Conservation (phyloP, 768 basidiomycete species). For the Lactarius quietus region DNA sequence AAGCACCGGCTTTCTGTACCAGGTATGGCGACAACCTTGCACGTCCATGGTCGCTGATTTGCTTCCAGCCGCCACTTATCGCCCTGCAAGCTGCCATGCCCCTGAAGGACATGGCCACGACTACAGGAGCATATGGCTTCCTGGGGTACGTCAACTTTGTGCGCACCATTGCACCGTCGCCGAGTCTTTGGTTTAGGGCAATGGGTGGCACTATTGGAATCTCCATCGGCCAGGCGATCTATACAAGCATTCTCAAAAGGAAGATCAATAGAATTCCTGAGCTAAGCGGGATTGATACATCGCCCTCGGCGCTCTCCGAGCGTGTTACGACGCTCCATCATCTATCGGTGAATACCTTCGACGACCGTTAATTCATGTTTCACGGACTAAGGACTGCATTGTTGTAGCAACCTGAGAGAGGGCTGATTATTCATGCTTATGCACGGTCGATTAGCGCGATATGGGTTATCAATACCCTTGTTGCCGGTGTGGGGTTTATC, state of each 20-base stretch:
- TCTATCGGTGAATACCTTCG: slow-evolving; percentile 25
- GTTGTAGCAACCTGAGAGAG: slow-evolving; percentile 30
- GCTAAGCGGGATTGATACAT: slow-evolving; percentile 23
- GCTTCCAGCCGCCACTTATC: slow-evolving; percentile 55
- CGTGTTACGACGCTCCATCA: slow-evolving; percentile 31
- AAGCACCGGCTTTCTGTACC: slow-evolving; percentile 65
- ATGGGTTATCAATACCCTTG: slow-evolving; percentile 38
- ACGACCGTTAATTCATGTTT: background rate
- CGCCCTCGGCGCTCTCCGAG: slow-evolving; percentile 28
- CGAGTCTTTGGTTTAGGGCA: slow-evolving; percentile 39
- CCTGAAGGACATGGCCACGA: slow-evolving; percentile 80
- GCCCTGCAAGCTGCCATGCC: slow-evolving; percentile 87
- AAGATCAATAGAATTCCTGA: slow-evolving; percentile 29
- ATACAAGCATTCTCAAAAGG: slow-evolving; percentile 44
- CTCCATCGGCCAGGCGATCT: slow-evolving; percentile 68
- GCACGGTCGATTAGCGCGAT: slow-evolving; percentile 37
- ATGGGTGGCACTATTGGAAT: slow-evolving; percentile 78
- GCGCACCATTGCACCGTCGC: background rate
- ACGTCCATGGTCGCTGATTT: background rate
- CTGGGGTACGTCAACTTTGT: slow-evolving; percentile 45
- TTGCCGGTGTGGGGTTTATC: slow-evolving; percentile 35
- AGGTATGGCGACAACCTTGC: slow-evolving; percentile 32
- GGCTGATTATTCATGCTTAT: slow-evolving; percentile 38
- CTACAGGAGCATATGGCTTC: slow-evolving; percentile 66
- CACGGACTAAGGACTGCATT: background rate